A percentile compares a stretch with the other conserved stretches of the same genome.
Conservation (phyloP, 768 basidiomycete species). For the Heimioporus sp. region DNA sequence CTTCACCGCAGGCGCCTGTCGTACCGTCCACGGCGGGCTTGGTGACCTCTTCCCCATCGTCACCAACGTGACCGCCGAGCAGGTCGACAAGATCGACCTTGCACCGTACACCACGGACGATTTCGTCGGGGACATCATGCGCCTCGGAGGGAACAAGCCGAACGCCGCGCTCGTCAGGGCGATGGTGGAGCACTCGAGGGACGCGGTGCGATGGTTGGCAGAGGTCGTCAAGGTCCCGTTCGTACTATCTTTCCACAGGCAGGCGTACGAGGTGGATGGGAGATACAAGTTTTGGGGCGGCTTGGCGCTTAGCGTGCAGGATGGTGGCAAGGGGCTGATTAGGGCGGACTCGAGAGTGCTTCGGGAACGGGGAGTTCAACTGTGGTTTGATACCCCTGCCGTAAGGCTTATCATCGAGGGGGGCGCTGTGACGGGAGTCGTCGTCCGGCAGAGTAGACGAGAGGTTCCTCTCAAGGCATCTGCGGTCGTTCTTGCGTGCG, state of each 20-base stretch:
- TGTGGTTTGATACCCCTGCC: constrained; percentile 58
- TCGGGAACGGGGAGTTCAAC: constrained; percentile 46
- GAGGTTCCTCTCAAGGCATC: constrained; percentile 36
- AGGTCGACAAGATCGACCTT: constrained; percentile 50
- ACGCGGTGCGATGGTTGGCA: constrained; percentile 57
- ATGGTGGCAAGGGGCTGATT: constrained; percentile 69
- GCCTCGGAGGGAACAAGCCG: constrained; percentile 51
- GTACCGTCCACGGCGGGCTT: constrained; percentile 63
- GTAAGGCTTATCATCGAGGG: constrained; percentile 31
- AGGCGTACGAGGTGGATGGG: constrained; percentile 64
- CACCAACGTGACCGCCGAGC: constrained; percentile 42
- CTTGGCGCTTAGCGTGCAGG: constrained; percentile 56
- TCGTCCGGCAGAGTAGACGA: constrained; percentile 39
- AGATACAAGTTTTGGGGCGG: constrained; percentile 72
- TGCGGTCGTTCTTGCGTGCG: constrained; percentile 60
- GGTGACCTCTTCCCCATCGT: constrained; percentile 57
- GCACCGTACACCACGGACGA: constrained; percentile 54
- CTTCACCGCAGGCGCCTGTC: constrained; percentile 69
- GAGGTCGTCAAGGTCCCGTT: constrained; percentile 51
- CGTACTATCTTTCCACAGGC: constrained; percentile 58
- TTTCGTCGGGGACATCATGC: constrained; percentile 59
- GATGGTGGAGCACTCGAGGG: constrained; percentile 55
- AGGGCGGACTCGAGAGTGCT: constrained; percentile 52
- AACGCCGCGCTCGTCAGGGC: constrained; percentile 48
- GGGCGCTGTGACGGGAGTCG: constrained; percentile 44